Conservation (phyloP, 1,284 basidiomycete genomes). For the Inonotus obliquus region DNA sequence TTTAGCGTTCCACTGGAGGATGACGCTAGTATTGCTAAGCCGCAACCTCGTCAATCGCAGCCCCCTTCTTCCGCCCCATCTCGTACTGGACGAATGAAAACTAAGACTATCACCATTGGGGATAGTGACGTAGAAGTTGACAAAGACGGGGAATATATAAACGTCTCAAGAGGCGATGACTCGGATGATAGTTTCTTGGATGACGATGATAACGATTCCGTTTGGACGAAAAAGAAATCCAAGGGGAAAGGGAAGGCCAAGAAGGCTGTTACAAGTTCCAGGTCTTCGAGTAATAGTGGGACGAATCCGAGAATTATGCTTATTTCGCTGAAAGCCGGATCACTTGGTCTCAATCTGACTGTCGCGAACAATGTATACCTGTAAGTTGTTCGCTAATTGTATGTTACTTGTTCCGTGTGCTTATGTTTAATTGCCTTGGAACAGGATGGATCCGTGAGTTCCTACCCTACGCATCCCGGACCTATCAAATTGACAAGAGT, state of each 20-base stretch:
- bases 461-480: slow-evolving; percentile 6
- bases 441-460: slow-evolving; percentile 81
- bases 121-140: slow-evolving; percentile 27
- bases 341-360: slow-evolving; percentile 83
- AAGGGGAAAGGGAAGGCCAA: slow-evolving; percentile 33
- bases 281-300: slow-evolving; percentile 22
- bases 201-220: slow-evolving; percentile 35
- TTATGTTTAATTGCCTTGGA: slow-evolving; percentile 13
- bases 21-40: slow-evolving; percentile 14
- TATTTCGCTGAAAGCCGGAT: slow-evolving; percentile 80
- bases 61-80: slow-evolving; percentile 12
- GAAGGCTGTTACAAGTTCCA: slow-evolving; percentile 7
- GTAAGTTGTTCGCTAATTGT: slow-evolving; percentile 39
- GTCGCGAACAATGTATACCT: slow-evolving; percentile 88
- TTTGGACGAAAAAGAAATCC: slow-evolving; percentile 28
- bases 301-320: slow-evolving; percentile 76
- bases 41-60: slow-evolving; percentile 15
- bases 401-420: not conserved
- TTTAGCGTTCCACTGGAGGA: slow-evolving; percentile 62
- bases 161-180: slow-evolving; percentile 22
- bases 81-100: slow-evolving; percentile 16
- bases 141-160: slow-evolving; percentile 34
- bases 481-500: slow-evolving; percentile 12
- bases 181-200: slow-evolving; percentile 39
- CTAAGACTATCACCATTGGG: slow-evolving; percentile 21